phyloP scores from a whole-genome alignment of 2,329 filamentous ascomycete genomes.

The Ceratocystiopsis sp. region DNA sequence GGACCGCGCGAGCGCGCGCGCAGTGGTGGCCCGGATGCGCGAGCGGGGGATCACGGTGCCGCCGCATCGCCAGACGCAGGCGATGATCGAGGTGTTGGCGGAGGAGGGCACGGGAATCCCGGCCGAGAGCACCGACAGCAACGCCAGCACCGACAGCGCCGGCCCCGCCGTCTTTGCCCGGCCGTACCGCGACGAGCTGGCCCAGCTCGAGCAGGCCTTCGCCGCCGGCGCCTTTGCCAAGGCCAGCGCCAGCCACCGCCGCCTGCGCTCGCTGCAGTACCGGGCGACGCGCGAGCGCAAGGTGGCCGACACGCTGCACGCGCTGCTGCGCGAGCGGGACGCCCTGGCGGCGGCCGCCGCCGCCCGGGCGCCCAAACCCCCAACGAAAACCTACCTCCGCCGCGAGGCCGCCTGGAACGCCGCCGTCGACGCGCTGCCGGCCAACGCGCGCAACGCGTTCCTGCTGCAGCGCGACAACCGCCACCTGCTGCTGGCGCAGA shows the following conservation, averaged over 20 bases:
- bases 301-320: slow-evolving; percentile 5
- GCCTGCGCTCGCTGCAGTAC: slow-evolving; percentile 7
- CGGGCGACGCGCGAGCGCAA: slow-evolving; percentile 6
- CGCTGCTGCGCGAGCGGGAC: slow-evolving; percentile 19
- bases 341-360: slow-evolving; percentile 2
- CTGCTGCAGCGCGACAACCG: slow-evolving; percentile 32
- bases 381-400: too few relatives aligned
- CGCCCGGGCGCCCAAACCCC: too few relatives aligned
- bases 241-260: neutral
- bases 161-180: slow-evolving; percentile 16
- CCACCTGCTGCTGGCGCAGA: slow-evolving; percentile 27
- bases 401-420: slow-evolving; percentile 5
- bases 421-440: slow-evolving; percentile 2
- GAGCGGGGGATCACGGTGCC: slow-evolving; percentile 25
- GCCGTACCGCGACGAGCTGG: slow-evolving; percentile 24
- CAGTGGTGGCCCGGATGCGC: slow-evolving; percentile 29
- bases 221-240: too few relatives aligned
- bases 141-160: too few relatives aligned
- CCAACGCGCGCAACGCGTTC: slow-evolving; percentile 7
- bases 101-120: neutral
- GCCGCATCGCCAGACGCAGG: slow-evolving; percentile 22
- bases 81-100: slow-evolving; percentile 11
- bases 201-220: slow-evolving; percentile 17
- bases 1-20: slow-evolving; percentile 26
- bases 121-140: neutral